Conservation (phyloP, 2,329 filamentous ascomycete genomes). For the Periconia macrospinosa region DNA sequence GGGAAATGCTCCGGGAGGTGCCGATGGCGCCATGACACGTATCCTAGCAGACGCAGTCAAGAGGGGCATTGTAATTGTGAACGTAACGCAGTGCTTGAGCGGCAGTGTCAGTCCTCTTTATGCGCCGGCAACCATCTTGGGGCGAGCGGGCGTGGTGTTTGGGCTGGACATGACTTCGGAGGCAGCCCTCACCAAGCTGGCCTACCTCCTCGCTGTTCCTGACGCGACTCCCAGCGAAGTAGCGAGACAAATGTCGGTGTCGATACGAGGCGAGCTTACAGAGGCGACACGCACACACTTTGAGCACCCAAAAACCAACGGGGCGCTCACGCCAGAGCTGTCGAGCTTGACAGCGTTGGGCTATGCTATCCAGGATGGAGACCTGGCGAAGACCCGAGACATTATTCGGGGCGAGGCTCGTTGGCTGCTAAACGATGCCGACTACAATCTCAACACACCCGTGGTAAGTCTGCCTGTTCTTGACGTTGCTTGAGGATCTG, state of each 20-base stretch:
- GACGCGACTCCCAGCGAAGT: slow-evolving; percentile 67
- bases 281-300: slow-evolving; percentile 74
- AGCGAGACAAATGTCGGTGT: slow-evolving; percentile 69
- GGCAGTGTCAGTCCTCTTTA: slow-evolving; percentile 47
- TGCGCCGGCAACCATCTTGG: slow-evolving; percentile 63
- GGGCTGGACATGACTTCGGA: slow-evolving; percentile 88
- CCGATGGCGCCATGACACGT: slow-evolving; percentile 75
- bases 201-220: slow-evolving; percentile 76
- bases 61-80: slow-evolving; percentile 83
- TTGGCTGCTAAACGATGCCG: slow-evolving; percentile 71
- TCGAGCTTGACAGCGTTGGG: slow-evolving; percentile 75
- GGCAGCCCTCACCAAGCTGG: slow-evolving; percentile 86
- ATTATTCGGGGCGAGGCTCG: slow-evolving; percentile 68
- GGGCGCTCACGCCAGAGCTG: slow-evolving; percentile 56
- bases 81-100: slow-evolving; percentile 81
- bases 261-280: slow-evolving; percentile 83
- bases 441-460: slow-evolving; percentile 79
- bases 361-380: slow-evolving; percentile 75
- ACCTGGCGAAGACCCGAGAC: slow-evolving; percentile 66
- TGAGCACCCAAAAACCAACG: slow-evolving; percentile 68
- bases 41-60: slow-evolving; percentile 77
- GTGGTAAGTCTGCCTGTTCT: slow-evolving; percentile 41
- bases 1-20: slow-evolving; percentile 83
- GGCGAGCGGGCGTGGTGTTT: slow-evolving; percentile 82
- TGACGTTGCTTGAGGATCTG: slow-evolving; percentile 14